A percentile compares a stretch with the other conserved stretches of the same genome.
These are phyloP conservation scores for Quillaja saponaria DNA, from an alignment of 306 rosid genomes.

Conservation along the genomic window DNA sequence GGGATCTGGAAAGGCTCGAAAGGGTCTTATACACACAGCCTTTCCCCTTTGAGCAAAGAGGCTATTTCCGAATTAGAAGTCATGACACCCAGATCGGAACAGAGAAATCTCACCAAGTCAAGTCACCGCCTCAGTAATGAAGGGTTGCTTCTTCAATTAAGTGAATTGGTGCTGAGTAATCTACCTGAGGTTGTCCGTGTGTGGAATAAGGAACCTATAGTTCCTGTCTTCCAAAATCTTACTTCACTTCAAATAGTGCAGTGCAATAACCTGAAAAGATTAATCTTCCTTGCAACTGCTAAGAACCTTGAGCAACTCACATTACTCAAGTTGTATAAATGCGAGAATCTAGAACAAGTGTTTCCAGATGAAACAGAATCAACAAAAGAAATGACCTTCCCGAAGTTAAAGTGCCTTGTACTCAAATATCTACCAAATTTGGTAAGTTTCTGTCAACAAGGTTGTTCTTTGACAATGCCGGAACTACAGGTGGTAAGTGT, in stretches of 20 bases:
- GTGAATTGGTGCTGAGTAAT: background rate
- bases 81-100: too few species aligned
- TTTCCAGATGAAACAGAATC: background rate
- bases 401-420: background rate
- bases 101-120: too few species aligned
- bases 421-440: conserved; percentile 8
- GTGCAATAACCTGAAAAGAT: background rate
- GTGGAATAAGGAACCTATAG: conserved; percentile 17
- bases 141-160: background rate
- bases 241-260: background rate
- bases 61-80: too few species aligned
- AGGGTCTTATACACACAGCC: too few species aligned
- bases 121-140: too few species aligned
- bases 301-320: background rate
- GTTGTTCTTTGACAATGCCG: background rate
- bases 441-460: background rate
- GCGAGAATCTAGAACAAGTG: conserved; percentile 4
- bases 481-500: background rate
- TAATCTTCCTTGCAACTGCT: conserved; percentile 1
- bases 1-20: too few species aligned
- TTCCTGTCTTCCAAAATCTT: conserved; percentile 11
- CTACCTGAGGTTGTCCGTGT: background rate
- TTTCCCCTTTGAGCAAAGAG: too few species aligned
- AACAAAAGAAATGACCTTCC: background rate
- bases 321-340: background rate